Base-by-base conservation (phyloP, 768 basidiomycete genomes). In the Leccinum boreale region DNA sequence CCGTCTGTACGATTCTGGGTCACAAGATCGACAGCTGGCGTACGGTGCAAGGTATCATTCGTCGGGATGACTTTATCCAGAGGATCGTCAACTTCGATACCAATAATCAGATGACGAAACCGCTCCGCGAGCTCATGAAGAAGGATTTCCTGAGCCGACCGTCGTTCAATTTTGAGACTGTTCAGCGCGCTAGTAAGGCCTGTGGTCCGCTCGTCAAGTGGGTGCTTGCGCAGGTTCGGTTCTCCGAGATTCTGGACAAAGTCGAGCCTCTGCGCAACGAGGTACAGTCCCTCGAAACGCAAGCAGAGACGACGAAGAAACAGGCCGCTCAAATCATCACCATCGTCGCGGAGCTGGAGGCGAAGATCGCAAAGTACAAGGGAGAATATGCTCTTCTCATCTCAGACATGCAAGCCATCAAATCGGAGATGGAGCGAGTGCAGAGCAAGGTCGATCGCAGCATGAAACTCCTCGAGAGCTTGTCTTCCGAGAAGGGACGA, bases 201-300 rank as follows among this genome's bases (percentile, higher is more conserved):
- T 98, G 96, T 69, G 97, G 97, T 26, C 97, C 97, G 10, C 85
- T 99, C 50, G 95, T 96, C 62, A 97, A 98, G 74, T 98, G 97
- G 97, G 96, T 86, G 10, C 82, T 98, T 56, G 97, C 97, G 1
- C 97, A 99, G 77, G 94, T 98, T 50, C 85, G 85, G 29, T 99
- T 93, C 79, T 98, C 97, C 11, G 94, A 95, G 73, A 99, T 99
- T 66, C 77, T 99, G 44, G 95, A 99, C 78, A 92, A 87, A 73
- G 94, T 98, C 17, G 97, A 97, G 62, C 97, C 97, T 11, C 80
- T 98, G 17, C 91, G 95, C 11, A 89, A 96, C 66, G 96, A 99
- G 69, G 95, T 99, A 3, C 89, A 90, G 67, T 92, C 90, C 14
- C 81, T 98, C 47, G 94, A 98, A 74, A 82, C 79, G 35, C 94